Evolutionary conservation across 805 yeast genomes (phyloP).

Genomic region (Saturnispora serradocipensis): DNA sequence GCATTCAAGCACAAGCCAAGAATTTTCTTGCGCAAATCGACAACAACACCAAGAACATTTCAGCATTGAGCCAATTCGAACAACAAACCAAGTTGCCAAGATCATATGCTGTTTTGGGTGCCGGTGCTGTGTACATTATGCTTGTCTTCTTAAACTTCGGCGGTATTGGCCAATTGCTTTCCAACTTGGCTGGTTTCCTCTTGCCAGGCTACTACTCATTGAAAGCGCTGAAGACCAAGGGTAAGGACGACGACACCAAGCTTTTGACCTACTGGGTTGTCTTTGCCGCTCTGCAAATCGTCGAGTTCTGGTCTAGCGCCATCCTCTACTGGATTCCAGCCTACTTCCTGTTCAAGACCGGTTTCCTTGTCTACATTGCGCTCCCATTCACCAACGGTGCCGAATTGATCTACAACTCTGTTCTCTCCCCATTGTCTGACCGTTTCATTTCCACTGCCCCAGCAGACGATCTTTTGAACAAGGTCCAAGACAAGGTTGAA

Average conservation of each 20-base stretch:
- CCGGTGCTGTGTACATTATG: constrained; percentile 57
- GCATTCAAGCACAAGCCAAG: constrained; percentile 23
- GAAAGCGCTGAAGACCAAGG: constrained; percentile 66
- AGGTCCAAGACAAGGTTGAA: constrained; percentile 41
- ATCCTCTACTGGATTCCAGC: constrained; percentile 94
- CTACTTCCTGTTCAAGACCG: constrained; percentile 88
- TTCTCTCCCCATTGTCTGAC: constrained; percentile 60
- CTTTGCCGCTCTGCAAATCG: constrained; percentile 81
- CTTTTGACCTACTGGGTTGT: constrained; percentile 97
- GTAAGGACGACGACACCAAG: constrained; percentile 71
- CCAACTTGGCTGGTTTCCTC: constrained; percentile 86
- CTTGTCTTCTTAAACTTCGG: constrained; percentile 84
- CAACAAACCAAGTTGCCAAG: constrained; percentile 53
- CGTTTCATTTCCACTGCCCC: constrained; percentile 30
- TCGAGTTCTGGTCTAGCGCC: constrained; percentile 94
- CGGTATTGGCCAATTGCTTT: constrained; percentile 88
- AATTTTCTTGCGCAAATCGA: constrained; percentile 20
- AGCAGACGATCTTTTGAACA: constrained; percentile 31
- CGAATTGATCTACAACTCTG: constrained; percentile 47
- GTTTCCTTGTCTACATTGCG: constrained; percentile 79
- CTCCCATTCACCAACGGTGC: constrained; percentile 90
- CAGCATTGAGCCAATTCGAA: constrained; percentile 33
- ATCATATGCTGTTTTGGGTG: constrained; percentile 71
- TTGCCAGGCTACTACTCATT: constrained; percentile 87
- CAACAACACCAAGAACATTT: constrained; percentile 21